Base-by-base conservation (phyloP, 176 grass and related monocot species). In the Phyllostachys edulis region DNA sequence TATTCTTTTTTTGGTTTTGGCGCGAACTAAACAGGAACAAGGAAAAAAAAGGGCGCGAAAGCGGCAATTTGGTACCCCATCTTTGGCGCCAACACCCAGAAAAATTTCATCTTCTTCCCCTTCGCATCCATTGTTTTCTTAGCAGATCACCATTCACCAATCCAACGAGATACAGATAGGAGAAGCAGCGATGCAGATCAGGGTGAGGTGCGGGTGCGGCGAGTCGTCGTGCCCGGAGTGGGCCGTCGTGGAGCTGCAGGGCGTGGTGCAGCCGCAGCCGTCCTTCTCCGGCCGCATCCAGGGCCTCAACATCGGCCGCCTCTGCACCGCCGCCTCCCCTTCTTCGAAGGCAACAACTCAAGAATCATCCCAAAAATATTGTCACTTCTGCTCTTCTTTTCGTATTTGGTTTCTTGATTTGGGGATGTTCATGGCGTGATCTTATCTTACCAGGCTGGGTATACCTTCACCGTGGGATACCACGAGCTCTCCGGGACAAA, bases 181-280 rank as follows among this genome's bases (percentile, higher is more conserved):
- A 51, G 61, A 37, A 50, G 16, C 62, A 15, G 61, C 11, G 60
- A 98, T 98, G 93, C 87, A 98, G 73, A 94, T 98, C 77, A 86
- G 83, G n/a, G 77, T 98, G 24, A 85, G 62, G 54, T 95, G 91
- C 80, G 82, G 50, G 42, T 98, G 96, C 85, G 89, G 87, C 9
- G 85, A 86, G 49, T 78, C 84, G 40, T 61, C 79, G 47, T 98
- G 96, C 80, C 80, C 80, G 42, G 96, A 96, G 82, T 96, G 93
- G 96, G 96, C 91, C 1, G 80, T 98, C 10, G 83, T 98, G 62
- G 96, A 95, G 80, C 87, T 98, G 82, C 96, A 95, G 77, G 93
- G 96, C 67, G 90, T 92, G 64, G 89, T 98, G 66, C 93, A 94
- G 83, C 82, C 89, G 45, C 96, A 96, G 80, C 66, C 82, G 0